phyloP scores from a whole-genome alignment of 2,329 filamentous ascomycete species.

The Pleomassaria siparia region DNA sequence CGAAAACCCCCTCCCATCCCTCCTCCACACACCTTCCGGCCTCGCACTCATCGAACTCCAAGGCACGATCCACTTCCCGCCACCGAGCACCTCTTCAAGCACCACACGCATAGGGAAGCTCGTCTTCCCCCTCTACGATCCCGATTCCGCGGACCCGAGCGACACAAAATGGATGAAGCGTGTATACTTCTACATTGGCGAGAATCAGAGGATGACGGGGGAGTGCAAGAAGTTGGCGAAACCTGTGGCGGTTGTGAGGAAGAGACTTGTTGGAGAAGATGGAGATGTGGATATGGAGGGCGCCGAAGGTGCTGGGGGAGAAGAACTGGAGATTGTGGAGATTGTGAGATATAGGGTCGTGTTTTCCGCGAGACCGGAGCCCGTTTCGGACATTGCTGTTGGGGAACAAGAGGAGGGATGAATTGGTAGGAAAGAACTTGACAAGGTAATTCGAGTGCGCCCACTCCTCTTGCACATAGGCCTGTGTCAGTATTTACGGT shows the following conservation, averaged over 20 bases:
- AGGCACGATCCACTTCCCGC: constrained; percentile 80
- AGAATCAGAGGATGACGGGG: constrained; percentile 84
- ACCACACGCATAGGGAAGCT: constrained; percentile 70
- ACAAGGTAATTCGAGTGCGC: not conserved
- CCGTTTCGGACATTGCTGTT: constrained; percentile 54
- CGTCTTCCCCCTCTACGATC: constrained; percentile 74
- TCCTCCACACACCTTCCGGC: constrained; percentile 86
- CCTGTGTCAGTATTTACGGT: not conserved
- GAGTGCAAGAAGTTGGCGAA: constrained; percentile 85
- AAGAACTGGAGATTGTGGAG: constrained; percentile 79
- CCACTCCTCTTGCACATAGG: too few species aligned
- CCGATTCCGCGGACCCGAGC: constrained; percentile 46
- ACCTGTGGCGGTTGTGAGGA: constrained; percentile 75
- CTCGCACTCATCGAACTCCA: constrained; percentile 91
- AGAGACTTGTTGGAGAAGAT: constrained; percentile 14
- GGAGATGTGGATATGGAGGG: constrained; percentile 33
- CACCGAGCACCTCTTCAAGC: constrained; percentile 31
- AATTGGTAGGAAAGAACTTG: not conserved
- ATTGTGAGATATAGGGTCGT: constrained; percentile 84
- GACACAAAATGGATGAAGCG: constrained; percentile 83
- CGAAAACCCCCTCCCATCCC: constrained; percentile 68
- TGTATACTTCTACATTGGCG: constrained; percentile 84
- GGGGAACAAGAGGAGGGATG: constrained; percentile 16
- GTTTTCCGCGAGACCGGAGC: constrained; percentile 83
- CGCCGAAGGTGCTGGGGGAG: constrained; percentile 23